These are phyloP conservation scores for Leishmania braziliensis DNA, from an alignment of 208 protist species.

Conservation along the genomic window DNA sequence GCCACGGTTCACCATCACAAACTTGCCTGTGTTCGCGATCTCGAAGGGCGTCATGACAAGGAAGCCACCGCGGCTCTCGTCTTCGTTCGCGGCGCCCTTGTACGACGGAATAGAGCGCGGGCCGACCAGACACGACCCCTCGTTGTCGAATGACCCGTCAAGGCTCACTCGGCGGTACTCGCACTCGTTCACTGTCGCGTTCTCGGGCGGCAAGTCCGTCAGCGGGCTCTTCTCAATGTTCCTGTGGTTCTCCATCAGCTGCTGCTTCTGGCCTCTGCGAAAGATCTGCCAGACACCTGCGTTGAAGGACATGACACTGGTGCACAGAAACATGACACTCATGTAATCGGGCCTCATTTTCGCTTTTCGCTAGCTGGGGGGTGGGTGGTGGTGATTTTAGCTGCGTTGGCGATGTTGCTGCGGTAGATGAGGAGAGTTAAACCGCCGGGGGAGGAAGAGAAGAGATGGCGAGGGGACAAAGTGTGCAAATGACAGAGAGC, in stretches of 20 bases:
- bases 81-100: constrained; percentile 68
- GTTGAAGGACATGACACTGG: constrained; percentile 87
- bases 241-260: constrained; percentile 82
- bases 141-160: constrained; percentile 85
- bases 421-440: not conserved
- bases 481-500: not conserved
- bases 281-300: constrained; percentile 88
- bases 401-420: not conserved
- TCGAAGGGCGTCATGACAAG: constrained; percentile 87
- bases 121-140: constrained; percentile 82
- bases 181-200: constrained; percentile 51
- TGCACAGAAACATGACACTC: constrained; percentile 80
- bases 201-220: constrained; percentile 43
- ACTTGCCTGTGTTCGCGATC: constrained; percentile 57
- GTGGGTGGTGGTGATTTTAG: constrained; percentile 2
- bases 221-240: constrained; percentile 71
- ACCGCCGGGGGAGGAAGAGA: not conserved
- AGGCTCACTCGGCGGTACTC: constrained; percentile 68
- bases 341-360: constrained; percentile 88
- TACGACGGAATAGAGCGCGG: constrained; percentile 83
- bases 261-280: constrained; percentile 72
- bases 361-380: not conserved
- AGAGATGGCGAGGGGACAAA: not conserved
- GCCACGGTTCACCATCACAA: constrained; percentile 88
- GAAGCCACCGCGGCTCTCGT: constrained; percentile 86